A percentile compares a stretch with the other conserved stretches of the same genome.
Conservation (phyloP, 805 yeast species). For the Jamesozyma jinghongensis region DNA sequence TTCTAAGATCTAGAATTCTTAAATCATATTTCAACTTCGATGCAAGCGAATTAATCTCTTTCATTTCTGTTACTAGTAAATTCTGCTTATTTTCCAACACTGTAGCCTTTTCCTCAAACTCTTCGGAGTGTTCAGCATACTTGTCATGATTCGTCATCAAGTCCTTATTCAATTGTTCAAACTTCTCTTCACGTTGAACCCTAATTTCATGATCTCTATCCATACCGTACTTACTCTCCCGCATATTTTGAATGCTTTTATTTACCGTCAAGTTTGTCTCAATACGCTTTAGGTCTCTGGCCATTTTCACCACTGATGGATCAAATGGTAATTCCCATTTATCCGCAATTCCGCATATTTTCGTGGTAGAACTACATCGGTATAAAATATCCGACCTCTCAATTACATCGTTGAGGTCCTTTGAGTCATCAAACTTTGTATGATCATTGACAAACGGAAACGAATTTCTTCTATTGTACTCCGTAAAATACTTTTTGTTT, state of each 20-base stretch:
- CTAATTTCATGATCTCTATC: not conserved
- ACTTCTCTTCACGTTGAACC: constrained; percentile 5
- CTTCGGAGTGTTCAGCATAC: constrained; percentile 12
- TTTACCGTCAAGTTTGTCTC: constrained; percentile 1
- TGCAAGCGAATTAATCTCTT: constrained; percentile 34
- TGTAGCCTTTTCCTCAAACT: constrained; percentile 14
- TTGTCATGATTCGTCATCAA: constrained; percentile 13
- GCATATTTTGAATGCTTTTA: constrained; percentile 1
- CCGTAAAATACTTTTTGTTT: constrained; percentile 15
- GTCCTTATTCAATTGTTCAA: constrained; percentile 6
- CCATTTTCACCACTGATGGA: constrained; percentile 23
- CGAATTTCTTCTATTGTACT: constrained; percentile 23
- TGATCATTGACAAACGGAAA: constrained; percentile 13
- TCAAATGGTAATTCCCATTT: constrained; percentile 27
- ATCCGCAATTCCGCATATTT: constrained; percentile 20
- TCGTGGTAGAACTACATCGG: constrained; percentile 20
- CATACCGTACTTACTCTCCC: not conserved
- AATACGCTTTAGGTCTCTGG: constrained; percentile 15
- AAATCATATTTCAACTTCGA: constrained; percentile 61
- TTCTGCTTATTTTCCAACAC: constrained; percentile 24
- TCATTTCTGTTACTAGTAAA: constrained; percentile 16
- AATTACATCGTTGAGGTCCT: not conserved
- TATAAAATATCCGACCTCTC: constrained; percentile 5
- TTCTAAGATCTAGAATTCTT: constrained; percentile 47
- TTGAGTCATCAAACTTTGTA: not conserved